These are phyloP conservation scores for Silene uniflora DNA, from an alignment of 148 eudicot species.

Conservation along the genomic window DNA sequence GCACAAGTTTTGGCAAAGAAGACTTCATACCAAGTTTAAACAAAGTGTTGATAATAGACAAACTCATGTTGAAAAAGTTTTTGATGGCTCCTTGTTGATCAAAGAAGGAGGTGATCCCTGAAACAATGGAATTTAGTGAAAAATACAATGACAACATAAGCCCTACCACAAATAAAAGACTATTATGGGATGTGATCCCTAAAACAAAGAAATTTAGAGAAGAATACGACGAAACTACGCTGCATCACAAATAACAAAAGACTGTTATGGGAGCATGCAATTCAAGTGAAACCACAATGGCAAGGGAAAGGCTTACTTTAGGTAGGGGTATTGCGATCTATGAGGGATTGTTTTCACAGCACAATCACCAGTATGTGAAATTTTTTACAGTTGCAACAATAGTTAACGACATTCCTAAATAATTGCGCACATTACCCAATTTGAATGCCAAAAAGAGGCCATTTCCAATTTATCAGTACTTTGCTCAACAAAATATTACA, in stretches of 20 bases:
- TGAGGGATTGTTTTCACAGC: background rate
- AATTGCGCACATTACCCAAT: too few species aligned
- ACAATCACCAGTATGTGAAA: background rate
- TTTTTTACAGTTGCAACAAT: background rate
- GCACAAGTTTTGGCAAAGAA: slow-evolving; percentile 67
- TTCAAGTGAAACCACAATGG: background rate
- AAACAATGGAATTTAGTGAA: slow-evolving; percentile 7
- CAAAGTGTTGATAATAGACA: slow-evolving; percentile 51
- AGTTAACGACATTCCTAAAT: background rate
- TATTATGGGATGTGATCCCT: slow-evolving; percentile 64
- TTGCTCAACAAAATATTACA: too few species aligned
- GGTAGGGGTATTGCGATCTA: background rate
- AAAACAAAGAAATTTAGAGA: slow-evolving; percentile 9
- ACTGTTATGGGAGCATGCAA: slow-evolving; percentile 1
- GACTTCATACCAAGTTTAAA: slow-evolving; percentile 77
- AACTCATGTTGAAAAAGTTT: slow-evolving; percentile 55
- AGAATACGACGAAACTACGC: background rate
- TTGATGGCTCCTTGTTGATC: slow-evolving; percentile 56
- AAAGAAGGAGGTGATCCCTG: slow-evolving; percentile 82
- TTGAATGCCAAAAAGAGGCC: too few species aligned
- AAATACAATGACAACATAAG: background rate
- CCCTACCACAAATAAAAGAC: background rate
- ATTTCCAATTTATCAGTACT: too few species aligned
- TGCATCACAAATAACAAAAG: background rate
- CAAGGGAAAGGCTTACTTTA: background rate